Evolutionary conservation across 2,329 filamentous ascomycete species (phyloP).

Genomic region (Alternaria sp.): DNA sequence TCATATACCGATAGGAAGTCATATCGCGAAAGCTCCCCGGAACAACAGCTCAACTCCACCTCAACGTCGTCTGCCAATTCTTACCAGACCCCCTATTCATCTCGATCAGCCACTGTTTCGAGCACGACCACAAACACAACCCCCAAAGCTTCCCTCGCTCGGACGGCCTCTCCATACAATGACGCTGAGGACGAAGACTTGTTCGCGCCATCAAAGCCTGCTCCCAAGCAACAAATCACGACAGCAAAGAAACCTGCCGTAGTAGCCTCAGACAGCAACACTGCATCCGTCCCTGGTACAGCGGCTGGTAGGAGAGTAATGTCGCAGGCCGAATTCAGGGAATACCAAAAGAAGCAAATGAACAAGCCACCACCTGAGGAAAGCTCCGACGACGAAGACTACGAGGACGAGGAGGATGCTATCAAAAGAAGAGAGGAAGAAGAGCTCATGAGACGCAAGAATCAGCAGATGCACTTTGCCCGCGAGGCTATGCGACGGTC

Average conservation of each 20-base stretch:
- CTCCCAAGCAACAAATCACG: constrained; percentile 9
- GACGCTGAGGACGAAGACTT: constrained; percentile 41
- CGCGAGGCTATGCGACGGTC: constrained; percentile 44
- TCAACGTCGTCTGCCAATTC: constrained; percentile 41
- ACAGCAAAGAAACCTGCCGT: constrained; percentile 12
- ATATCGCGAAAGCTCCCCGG: constrained; percentile 28
- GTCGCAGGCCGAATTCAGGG: constrained; percentile 43
- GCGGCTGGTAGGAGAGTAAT: constrained; percentile 34
- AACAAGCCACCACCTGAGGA: constrained; percentile 33
- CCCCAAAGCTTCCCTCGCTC: constrained; percentile 33
- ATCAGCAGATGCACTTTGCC: constrained; percentile 43
- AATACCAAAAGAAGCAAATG: constrained; percentile 36
- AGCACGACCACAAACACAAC: constrained; percentile 38
- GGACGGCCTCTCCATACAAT: constrained; percentile 21
- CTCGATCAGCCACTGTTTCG: constrained; percentile 33
- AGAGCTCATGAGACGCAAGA: constrained; percentile 39
- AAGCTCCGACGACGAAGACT: constrained; percentile 43
- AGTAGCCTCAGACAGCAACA: constrained; percentile 14
- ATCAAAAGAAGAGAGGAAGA: constrained; percentile 43
- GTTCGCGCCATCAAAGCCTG: constrained; percentile 29
- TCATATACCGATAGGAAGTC: constrained; percentile 34
- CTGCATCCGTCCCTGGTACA: constrained; percentile 15
- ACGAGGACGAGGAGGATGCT: constrained; percentile 48
- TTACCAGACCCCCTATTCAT: constrained; percentile 42
- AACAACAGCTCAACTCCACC: constrained; percentile 31